Base-by-base conservation (phyloP, 805 yeast species). In the Metschnikowia lachancei region DNA sequence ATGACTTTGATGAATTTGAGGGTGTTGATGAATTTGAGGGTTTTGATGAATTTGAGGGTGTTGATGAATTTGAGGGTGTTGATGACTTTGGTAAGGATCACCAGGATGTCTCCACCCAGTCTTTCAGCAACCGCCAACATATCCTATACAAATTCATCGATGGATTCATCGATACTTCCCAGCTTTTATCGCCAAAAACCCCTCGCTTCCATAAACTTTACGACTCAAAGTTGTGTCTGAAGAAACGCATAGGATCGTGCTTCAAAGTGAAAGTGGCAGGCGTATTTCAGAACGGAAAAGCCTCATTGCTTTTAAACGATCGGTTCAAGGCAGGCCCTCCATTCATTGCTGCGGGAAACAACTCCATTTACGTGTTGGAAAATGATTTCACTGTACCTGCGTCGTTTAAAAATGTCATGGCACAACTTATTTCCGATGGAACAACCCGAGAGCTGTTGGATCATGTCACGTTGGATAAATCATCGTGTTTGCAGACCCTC, bases 91-190 rank as follows among this genome's bases (percentile, higher is more conserved):
- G 8, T 20, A 36, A 36, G 10, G 19, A 31, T 9, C 3, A 32
- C 28, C 41, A 36, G 8, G 32, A 47, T 12, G 39, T 19, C 6
- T 34, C 13, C 9, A 10, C 41, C 7, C 11, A 20, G 3, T 60
- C 69, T 2, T 70, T 69, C 49, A 65, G 69, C 47, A 59, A 57
- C 14, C 66, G 65, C 32, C 75, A 62, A 63, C 59, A 50, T 41
- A 62, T 68, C 31, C 64, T 84, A 4, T 88, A 89, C 58, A 94
- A 87, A 58, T 85, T 91, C 59, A 63, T 75, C 13, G 67, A 76
- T 9, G 79, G 73, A 10, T 61, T 64, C 10, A 46, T 82, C 11
- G 69, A 72, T 12, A 45, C 72, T 28, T 55, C 35, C 39, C 9
- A 38, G 7, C 39, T 43, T 14, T 36, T 41, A 32, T 20, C 31